A percentile compares a stretch with the other conserved stretches of the same genome.
These are phyloP conservation scores for Pelargonium australe DNA, from an alignment of 441 rosid species.

Conservation along the genomic window DNA sequence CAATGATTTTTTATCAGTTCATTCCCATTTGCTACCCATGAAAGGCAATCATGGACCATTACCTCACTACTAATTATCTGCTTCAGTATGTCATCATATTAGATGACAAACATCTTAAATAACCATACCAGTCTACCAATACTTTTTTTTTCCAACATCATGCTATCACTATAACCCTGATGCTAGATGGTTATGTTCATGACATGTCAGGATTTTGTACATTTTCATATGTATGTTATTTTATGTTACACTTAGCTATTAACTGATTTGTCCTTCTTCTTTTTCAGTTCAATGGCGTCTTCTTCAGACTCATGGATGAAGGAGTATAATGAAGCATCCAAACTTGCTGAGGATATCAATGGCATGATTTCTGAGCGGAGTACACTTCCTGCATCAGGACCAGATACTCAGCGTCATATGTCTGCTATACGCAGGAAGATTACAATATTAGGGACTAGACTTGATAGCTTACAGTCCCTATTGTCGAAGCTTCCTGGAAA, in stretches of 20 bases:
- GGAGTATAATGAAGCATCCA: conserved; percentile 70
- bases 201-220: neutral
- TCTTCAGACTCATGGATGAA: conserved; percentile 78
- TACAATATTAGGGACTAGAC: conserved; percentile 70
- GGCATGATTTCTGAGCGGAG: conserved; percentile 72
- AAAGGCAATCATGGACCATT: too few species aligned
- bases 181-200: neutral
- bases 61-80: too few species aligned
- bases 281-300: conserved; percentile 54
- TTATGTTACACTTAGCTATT: neutral
- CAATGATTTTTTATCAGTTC: too few species aligned
- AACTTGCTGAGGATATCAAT: conserved; percentile 71
- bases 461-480: conserved; percentile 70
- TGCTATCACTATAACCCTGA: neutral
- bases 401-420: conserved; percentile 76
- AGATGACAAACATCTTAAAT: too few species aligned
- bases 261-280: neutral
- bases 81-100: too few species aligned
- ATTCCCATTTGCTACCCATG: too few species aligned
- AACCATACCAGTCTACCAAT: neutral
- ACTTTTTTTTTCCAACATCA: neutral
- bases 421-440: conserved; percentile 86
- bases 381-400: conserved; percentile 49
- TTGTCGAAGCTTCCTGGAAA: conserved; percentile 64
- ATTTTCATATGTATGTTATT: neutral